Conservation (phyloP, 306 rosid species). For the Sicyos baderoa region DNA sequence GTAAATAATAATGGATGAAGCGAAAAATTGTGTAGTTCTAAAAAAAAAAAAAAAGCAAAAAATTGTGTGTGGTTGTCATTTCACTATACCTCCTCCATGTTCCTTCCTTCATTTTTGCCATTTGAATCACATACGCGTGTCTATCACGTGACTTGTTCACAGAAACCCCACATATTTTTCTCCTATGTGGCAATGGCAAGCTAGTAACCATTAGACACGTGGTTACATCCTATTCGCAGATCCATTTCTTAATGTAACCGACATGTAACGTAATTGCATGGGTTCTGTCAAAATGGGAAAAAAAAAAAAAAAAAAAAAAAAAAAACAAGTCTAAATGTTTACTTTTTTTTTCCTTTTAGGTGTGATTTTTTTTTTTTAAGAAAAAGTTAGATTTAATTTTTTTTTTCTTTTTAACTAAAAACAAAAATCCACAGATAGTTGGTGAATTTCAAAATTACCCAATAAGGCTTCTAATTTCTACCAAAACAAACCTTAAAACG, state of each 20-base stretch:
- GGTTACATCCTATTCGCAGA: not conserved
- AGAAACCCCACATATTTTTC: not conserved
- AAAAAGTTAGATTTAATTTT: too few relatives aligned
- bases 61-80: not conserved
- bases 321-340: too few relatives aligned
- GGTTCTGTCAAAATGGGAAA: too few relatives aligned
- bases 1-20: too few relatives aligned
- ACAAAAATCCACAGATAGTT: not conserved
- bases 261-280: constrained; percentile 6
- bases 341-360: too few relatives aligned
- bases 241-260: not conserved
- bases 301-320: too few relatives aligned
- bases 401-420: too few relatives aligned
- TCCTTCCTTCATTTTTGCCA: not conserved
- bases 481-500: too few relatives aligned
- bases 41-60: too few relatives aligned
- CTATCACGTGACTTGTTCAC: not conserved
- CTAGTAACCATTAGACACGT: not conserved
- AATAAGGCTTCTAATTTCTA: too few relatives aligned
- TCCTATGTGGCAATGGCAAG: constrained; percentile 3
- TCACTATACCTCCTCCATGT: not conserved
- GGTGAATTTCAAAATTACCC: not conserved
- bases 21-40: too few relatives aligned
- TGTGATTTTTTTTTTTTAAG: too few relatives aligned
- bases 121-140: not conserved